A percentile compares a stretch with the other conserved stretches of the same genome.
phyloP scores from a whole-genome alignment of 106 monocot genomes.

The Gastrodia elata region DNA sequence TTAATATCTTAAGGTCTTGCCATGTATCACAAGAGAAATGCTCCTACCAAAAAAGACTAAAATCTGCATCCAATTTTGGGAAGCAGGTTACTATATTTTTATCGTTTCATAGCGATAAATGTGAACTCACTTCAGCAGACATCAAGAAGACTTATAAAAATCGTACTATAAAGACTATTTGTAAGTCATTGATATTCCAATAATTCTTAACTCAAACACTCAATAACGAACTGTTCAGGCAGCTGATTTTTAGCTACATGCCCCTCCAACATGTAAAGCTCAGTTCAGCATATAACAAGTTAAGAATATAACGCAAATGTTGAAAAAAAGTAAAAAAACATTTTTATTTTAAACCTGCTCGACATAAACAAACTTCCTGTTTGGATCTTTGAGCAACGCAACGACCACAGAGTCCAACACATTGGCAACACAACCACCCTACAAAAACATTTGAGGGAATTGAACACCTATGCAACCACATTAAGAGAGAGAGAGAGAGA shows the following conservation, averaged over 20 bases:
- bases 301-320: background rate
- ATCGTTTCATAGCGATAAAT: too few species aligned
- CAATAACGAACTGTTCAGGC: background rate
- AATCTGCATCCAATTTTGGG: background rate
- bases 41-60: too few species aligned
- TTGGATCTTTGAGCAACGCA: conserved; percentile 27
- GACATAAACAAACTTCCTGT: conserved; percentile 35
- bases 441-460: background rate
- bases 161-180: background rate
- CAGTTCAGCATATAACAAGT: background rate
- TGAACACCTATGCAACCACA: background rate
- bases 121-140: too few species aligned
- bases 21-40: too few species aligned
- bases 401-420: conserved; percentile 47
- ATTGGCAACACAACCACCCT: conserved; percentile 44
- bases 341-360: conserved; percentile 25
- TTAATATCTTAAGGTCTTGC: background rate
- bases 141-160: background rate
- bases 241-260: background rate
- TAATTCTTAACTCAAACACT: background rate
- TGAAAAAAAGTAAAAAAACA: background rate
- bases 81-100: too few species aligned
- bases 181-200: background rate
- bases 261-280: background rate
- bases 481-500: background rate